A percentile compares a stretch with the other conserved stretches of the same genome.
Evolutionary conservation across 768 basidiomycete species (phyloP).

Genomic region (Leucosporidium yakuticum): DNA sequence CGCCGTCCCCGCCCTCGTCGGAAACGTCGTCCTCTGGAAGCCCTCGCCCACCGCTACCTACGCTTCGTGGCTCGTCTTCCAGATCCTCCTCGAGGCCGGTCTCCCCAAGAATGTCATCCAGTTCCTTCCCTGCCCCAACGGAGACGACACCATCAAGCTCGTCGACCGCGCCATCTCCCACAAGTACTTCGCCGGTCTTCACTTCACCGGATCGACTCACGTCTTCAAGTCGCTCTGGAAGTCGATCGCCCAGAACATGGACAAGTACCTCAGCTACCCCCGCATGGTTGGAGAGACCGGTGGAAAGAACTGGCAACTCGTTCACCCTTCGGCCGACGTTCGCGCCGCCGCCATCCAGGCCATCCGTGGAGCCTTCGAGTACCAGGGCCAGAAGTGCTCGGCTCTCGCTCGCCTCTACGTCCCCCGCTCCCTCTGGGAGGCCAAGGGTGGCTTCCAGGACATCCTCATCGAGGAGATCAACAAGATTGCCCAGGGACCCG

Average conservation of each 20-base stretch:
- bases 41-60: constrained; percentile 92
- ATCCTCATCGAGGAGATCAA: constrained; percentile 64
- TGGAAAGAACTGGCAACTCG: constrained; percentile 96
- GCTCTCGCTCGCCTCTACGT: constrained; percentile 89
- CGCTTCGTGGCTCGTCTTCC: constrained; percentile 85
- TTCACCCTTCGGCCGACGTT: constrained; percentile 81
- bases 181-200: constrained; percentile 73
- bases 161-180: constrained; percentile 62
- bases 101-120: constrained; percentile 92
- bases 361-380: constrained; percentile 87
- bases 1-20: constrained; percentile 79
- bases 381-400: constrained; percentile 97
- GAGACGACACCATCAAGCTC: constrained; percentile 47
- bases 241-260: constrained; percentile 80
- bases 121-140: constrained; percentile 84
- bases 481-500: constrained; percentile 78
- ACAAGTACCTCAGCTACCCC: constrained; percentile 81
- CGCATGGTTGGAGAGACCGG: constrained; percentile 95
- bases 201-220: constrained; percentile 93
- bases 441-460: constrained; percentile 60
- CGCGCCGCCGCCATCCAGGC: constrained; percentile 83
- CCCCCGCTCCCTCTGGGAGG: constrained; percentile 72
- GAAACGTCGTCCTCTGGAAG: constrained; percentile 95
- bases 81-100: constrained; percentile 89
- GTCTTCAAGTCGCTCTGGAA: constrained; percentile 97